Conservation (phyloP, 441 rosid genomes). For the Gossypium schwendimanii region DNA sequence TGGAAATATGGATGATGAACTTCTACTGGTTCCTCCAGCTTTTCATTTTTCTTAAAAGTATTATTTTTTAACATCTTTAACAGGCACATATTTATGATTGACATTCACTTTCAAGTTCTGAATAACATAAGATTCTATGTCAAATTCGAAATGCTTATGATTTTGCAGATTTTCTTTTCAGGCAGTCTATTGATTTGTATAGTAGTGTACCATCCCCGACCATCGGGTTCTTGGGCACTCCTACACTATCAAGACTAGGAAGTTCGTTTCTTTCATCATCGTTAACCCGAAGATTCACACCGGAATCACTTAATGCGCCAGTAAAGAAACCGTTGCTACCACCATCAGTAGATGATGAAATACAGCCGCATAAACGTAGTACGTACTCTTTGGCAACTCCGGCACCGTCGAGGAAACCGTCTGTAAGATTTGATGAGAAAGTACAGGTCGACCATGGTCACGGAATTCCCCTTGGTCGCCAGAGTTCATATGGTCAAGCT, state of each 20-base stretch:
- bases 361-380: constrained; percentile 36
- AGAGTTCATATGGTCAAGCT: constrained; percentile 78
- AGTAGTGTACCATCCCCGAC: constrained; percentile 72
- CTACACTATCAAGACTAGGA: constrained; percentile 49
- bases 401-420: constrained; percentile 32
- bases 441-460: constrained; percentile 48
- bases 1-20: not conserved
- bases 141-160: not conserved
- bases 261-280: constrained; percentile 68
- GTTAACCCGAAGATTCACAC: constrained; percentile 55
- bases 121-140: not conserved
- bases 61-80: too few relatives aligned
- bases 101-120: not conserved
- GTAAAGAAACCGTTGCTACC: constrained; percentile 45
- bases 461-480: constrained; percentile 45
- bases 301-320: constrained; percentile 34
- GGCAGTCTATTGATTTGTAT: constrained; percentile 77
- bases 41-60: too few relatives aligned
- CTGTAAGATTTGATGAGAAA: constrained; percentile 32
- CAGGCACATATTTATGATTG: not conserved
- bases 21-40: not conserved
- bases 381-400: constrained; percentile 49
- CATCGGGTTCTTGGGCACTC: constrained; percentile 49
- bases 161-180: constrained; percentile 23
- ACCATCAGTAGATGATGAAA: constrained; percentile 36